Evolutionary conservation across 495 filamentous ascomycete species (phyloP).

Genomic region (Penicillium chermesinum): DNA sequence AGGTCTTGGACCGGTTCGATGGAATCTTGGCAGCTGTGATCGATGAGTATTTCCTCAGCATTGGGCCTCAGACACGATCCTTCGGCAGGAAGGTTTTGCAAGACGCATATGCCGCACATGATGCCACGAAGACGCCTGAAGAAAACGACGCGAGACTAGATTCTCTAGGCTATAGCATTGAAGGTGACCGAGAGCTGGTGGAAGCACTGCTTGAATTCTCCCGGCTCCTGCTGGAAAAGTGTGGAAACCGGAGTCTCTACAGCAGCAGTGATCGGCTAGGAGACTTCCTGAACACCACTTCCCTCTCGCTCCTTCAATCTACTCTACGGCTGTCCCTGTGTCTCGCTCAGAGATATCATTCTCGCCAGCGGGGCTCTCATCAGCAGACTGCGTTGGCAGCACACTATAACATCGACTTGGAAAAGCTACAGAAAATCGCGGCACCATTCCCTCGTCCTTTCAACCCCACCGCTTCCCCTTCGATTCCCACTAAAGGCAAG

Average conservation of each 20-base stretch:
- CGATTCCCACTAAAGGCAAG: slow-evolving; percentile 61
- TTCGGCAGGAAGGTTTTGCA: slow-evolving; percentile 63
- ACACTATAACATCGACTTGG: slow-evolving; percentile 93
- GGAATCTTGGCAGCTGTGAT: slow-evolving; percentile 75
- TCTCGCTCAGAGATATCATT: slow-evolving; percentile 88
- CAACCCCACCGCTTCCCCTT: slow-evolving; percentile 37
- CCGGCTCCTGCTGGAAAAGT: slow-evolving; percentile 80
- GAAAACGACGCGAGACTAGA: slow-evolving; percentile 51
- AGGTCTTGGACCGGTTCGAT: slow-evolving; percentile 91
- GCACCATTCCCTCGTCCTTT: slow-evolving; percentile 72
- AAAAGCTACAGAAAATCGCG: slow-evolving; percentile 77
- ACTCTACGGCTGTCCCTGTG: slow-evolving; percentile 74
- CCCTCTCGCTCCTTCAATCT: slow-evolving; percentile 64
- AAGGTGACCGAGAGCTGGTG: slow-evolving; percentile 75
- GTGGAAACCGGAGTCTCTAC: slow-evolving; percentile 95
- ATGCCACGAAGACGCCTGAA: slow-evolving; percentile 32
- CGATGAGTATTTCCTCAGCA: slow-evolving; percentile 72
- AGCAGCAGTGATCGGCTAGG: slow-evolving; percentile 84
- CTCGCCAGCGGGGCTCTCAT: slow-evolving; percentile 66
- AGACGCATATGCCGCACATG: slow-evolving; percentile 44
- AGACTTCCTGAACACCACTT: slow-evolving; percentile 81
- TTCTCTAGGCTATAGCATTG: slow-evolving; percentile 55
- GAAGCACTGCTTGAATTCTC: slow-evolving; percentile 81
- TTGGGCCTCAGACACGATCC: slow-evolving; percentile 72
- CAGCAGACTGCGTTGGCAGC: slow-evolving; percentile 69